Evolutionary conservation across 345 rosid species (phyloP).

Genomic region (Populus deltoides): DNA sequence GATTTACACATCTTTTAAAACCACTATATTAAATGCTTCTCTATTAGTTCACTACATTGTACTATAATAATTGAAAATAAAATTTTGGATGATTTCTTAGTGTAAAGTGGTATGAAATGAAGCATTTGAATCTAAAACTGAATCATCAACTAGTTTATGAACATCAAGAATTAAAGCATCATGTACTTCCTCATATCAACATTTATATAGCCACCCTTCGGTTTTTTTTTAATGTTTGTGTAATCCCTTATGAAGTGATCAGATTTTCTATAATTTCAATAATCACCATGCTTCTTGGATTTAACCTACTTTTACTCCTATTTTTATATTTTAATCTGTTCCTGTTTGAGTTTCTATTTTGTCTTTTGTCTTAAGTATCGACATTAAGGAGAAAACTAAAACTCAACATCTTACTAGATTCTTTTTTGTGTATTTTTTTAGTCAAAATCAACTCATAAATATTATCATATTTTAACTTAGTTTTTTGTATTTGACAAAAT

Average conservation of each 20-base stretch:
- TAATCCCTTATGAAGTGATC: neutral
- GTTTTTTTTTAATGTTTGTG: neutral
- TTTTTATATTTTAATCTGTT: too few species aligned
- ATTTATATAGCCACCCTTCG: too few species aligned
- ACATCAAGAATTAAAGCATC: neutral
- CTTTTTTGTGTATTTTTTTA: too few species aligned
- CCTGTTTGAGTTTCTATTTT: neutral
- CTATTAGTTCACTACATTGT: neutral
- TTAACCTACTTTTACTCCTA: too few species aligned
- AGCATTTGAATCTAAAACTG: too few species aligned
- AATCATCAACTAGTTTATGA: neutral
- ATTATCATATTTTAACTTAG: too few species aligned
- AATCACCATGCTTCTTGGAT: neutral
- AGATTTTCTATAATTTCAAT: too few species aligned
- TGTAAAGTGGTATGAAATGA: neutral
- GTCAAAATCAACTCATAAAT: too few species aligned
- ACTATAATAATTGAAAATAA: neutral
- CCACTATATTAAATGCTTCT: neutral
- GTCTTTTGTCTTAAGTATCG: neutral
- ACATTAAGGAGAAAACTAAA: too few species aligned
- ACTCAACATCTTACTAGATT: too few species aligned
- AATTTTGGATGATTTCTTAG: neutral
- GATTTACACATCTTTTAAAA: too few species aligned
- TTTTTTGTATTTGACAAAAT: too few species aligned
- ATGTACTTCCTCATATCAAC: neutral